Evolutionary conservation across 192 early-diverging fungal species (phyloP).

Genomic region (Mortierella claussenii): DNA sequence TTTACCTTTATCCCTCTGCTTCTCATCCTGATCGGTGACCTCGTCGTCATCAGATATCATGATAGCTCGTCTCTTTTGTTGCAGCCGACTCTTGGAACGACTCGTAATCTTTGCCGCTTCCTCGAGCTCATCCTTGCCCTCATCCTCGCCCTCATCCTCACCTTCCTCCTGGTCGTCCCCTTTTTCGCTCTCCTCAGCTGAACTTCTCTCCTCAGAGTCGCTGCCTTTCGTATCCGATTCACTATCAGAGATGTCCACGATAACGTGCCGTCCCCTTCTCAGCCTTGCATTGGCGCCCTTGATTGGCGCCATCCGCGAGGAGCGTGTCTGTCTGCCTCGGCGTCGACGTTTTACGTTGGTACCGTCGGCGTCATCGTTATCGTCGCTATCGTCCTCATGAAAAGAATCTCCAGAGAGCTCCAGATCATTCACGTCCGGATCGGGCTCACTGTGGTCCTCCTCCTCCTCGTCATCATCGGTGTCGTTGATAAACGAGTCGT

Average conservation of each 20-base stretch:
- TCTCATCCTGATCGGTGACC: not conserved
- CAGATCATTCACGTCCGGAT: constrained; percentile 6
- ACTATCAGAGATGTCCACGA: constrained; percentile 1
- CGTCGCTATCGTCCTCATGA: not conserved
- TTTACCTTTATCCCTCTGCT: not conserved
- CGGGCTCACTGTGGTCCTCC: not conserved
- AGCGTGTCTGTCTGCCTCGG: not conserved
- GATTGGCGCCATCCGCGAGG: not conserved
- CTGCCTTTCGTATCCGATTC: no score
- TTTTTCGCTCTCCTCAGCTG: not conserved
- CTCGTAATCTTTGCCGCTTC: not conserved
- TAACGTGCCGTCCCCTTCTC: not conserved
- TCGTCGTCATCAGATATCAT: constrained; percentile 9
- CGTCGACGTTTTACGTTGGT: not conserved
- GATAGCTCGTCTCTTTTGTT: not conserved
- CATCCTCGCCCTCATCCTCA: not conserved
- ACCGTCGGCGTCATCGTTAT: not conserved
- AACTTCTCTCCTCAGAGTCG: not conserved
- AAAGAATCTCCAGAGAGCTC: constrained; percentile 6
- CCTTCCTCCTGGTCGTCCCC: not conserved
- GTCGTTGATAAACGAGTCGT: constrained; percentile 47
- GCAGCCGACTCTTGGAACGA: not conserved
- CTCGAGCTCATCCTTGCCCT: not conserved
- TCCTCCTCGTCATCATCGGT: constrained; percentile 8
- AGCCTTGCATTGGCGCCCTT: no score